These are phyloP conservation scores for Capsicum rhomboideum DNA, from an alignment of 257 asterid genomes.

Conservation along the genomic window DNA sequence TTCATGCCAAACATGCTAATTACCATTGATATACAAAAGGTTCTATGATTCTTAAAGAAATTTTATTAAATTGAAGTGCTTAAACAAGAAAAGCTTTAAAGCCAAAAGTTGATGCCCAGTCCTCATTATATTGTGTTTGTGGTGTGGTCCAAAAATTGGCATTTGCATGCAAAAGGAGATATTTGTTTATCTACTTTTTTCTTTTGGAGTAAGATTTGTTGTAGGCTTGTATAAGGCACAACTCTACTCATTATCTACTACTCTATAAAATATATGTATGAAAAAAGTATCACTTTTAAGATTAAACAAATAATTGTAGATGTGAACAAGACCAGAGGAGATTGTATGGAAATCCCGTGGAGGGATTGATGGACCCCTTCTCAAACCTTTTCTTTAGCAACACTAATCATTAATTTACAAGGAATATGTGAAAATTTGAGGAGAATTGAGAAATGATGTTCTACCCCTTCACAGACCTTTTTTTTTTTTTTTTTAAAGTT, in stretches of 20 bases:
- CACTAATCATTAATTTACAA: neutral
- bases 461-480: too few relatives aligned
- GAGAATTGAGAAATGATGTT: too few relatives aligned
- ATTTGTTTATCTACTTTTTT: neutral
- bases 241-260: neutral
- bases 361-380: neutral
- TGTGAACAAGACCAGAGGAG: neutral
- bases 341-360: neutral
- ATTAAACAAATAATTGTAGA: neutral
- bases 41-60: constrained; percentile 2
- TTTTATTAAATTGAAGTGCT: constrained; percentile 3
- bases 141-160: neutral
- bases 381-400: neutral
- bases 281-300: neutral
- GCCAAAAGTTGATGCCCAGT: constrained; percentile 1
- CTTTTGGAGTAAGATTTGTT: constrained; percentile 3
- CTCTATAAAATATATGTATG: neutral
- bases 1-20: constrained; percentile 17
- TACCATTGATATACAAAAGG: neutral
- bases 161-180: neutral
- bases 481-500: too few relatives aligned
- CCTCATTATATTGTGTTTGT: neutral
- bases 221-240: neutral
- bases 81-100: neutral
- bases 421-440: neutral